These are phyloP conservation scores for Nitzschia sp. DNA, from an alignment of 108 stramenopile species.

Conservation along the genomic window DNA sequence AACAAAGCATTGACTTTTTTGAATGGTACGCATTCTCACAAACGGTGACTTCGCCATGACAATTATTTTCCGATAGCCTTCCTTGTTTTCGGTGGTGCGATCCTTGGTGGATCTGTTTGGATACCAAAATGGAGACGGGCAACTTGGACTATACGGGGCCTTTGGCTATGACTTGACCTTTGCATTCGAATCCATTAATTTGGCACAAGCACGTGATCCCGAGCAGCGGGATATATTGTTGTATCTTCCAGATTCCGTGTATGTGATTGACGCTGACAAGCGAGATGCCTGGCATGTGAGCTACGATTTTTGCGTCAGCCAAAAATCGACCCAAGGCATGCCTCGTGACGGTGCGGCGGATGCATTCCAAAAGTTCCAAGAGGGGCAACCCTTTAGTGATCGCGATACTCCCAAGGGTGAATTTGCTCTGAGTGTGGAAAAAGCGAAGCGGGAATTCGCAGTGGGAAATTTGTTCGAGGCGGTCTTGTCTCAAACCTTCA, in stretches of 20 bases:
- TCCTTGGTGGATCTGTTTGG: conserved; percentile 81
- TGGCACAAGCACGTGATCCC: conserved; percentile 79
- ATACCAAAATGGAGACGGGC: conserved; percentile 84
- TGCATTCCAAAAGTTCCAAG: conserved; percentile 53
- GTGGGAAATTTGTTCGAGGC: conserved; percentile 97
- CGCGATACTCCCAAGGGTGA: conserved; percentile 87
- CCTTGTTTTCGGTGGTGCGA: conserved; percentile 92
- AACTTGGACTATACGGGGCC: conserved; percentile 94
- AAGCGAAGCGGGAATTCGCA: conserved; percentile 91
- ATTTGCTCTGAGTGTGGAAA: conserved; percentile 85
- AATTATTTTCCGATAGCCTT: conserved; percentile 71
- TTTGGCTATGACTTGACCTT: conserved; percentile 98
- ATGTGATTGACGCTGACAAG: conserved; percentile 93
- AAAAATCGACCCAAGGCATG: conserved; percentile 81
- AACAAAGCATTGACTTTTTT: not conserved
- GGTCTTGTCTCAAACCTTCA: conserved; percentile 94
- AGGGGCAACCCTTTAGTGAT: conserved; percentile 43
- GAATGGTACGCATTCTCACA: too few relatives aligned
- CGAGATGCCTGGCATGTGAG: conserved; percentile 89
- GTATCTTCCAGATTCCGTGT: conserved; percentile 91
- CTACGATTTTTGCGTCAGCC: conserved; percentile 88
- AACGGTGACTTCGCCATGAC: not conserved
- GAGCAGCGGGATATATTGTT: conserved; percentile 91
- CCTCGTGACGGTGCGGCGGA: conserved; percentile 56
- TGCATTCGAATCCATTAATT: conserved; percentile 94